Percentiles rank a stretch among this genome's conserved stretches.
Conservation (phyloP, 495 filamentous ascomycete species). For the Haplographium delicatum region DNA sequence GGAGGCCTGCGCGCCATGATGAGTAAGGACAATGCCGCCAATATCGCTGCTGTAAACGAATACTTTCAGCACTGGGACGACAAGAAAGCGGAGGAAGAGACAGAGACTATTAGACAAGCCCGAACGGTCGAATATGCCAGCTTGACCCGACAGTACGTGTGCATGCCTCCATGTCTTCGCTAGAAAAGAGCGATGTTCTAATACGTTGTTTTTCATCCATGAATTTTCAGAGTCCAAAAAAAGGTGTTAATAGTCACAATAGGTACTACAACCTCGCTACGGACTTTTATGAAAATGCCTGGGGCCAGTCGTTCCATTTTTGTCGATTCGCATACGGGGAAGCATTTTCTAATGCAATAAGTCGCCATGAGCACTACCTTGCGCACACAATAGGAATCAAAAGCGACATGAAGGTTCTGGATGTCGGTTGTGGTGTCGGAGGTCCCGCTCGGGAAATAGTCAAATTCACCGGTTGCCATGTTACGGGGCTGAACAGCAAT, state of each 20-base stretch:
- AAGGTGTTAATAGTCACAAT: no score
- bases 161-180: conserved; percentile 58
- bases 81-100: conserved; percentile 75
- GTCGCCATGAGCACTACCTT: conserved; percentile 97
- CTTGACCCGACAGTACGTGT: background rate
- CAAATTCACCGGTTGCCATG: conserved; percentile 84
- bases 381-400: conserved; percentile 81
- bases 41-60: conserved; percentile 84
- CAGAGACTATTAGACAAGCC: conserved; percentile 70
- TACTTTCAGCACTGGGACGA: conserved; percentile 99
- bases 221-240: background rate
- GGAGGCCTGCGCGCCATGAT: conserved; percentile 79
- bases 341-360: conserved; percentile 84
- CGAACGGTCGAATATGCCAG: conserved; percentile 8
- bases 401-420: conserved; percentile 81
- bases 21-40: conserved; percentile 69
- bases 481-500: conserved; percentile 97
- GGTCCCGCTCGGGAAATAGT: conserved; percentile 92
- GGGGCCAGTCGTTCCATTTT: conserved; percentile 94
- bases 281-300: conserved; percentile 95
- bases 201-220: background rate
- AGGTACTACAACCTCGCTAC: conserved; percentile 97
- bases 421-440: conserved; percentile 95
- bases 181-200: conserved; percentile 17
- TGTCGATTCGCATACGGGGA: conserved; percentile 90